Evolutionary conservation across 106 monocot genomes (phyloP).

Genomic region (Dioscorea dumetorum): DNA sequence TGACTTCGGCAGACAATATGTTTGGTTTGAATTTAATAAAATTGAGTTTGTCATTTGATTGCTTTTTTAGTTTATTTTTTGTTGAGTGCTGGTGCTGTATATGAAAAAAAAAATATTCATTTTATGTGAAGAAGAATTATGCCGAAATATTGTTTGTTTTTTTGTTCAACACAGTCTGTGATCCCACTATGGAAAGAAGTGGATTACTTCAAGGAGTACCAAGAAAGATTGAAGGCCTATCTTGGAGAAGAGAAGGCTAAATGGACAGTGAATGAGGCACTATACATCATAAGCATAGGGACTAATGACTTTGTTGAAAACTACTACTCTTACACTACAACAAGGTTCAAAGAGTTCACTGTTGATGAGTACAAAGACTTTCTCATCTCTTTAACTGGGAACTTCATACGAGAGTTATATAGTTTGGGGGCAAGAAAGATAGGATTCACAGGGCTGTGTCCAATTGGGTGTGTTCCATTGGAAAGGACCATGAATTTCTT

Average conservation of each 20-base stretch:
- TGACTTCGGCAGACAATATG: too few species aligned
- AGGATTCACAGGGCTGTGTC: slow-evolving; percentile 39
- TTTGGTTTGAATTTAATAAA: background rate
- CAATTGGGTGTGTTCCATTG: slow-evolving; percentile 82
- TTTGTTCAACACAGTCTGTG: slow-evolving; percentile 17
- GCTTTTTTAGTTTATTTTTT: background rate
- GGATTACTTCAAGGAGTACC: slow-evolving; percentile 56
- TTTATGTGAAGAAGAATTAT: too few species aligned
- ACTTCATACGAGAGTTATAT: slow-evolving; percentile 52
- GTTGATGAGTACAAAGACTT: slow-evolving; percentile 44
- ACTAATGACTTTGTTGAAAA: slow-evolving; percentile 77
- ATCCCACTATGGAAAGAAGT: slow-evolving; percentile 62
- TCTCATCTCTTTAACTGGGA: slow-evolving; percentile 35
- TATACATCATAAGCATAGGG: slow-evolving; percentile 59
- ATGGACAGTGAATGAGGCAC: slow-evolving; percentile 32
- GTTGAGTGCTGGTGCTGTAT: background rate
- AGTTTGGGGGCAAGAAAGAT: slow-evolving; percentile 63
- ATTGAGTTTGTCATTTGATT: background rate
- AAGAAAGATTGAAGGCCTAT: slow-evolving; percentile 10
- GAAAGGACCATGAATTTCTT: slow-evolving; percentile 51
- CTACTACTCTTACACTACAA: slow-evolving; percentile 36
- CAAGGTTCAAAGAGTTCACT: slow-evolving; percentile 29
- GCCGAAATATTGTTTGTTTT: background rate
- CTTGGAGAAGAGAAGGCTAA: slow-evolving; percentile 19
- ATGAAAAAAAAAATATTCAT: background rate